Evolutionary conservation across 2,329 filamentous ascomycete genomes (phyloP), one percentile per base, ranked within the genome.

Genomic region (Monosporascus sp.): DNA sequence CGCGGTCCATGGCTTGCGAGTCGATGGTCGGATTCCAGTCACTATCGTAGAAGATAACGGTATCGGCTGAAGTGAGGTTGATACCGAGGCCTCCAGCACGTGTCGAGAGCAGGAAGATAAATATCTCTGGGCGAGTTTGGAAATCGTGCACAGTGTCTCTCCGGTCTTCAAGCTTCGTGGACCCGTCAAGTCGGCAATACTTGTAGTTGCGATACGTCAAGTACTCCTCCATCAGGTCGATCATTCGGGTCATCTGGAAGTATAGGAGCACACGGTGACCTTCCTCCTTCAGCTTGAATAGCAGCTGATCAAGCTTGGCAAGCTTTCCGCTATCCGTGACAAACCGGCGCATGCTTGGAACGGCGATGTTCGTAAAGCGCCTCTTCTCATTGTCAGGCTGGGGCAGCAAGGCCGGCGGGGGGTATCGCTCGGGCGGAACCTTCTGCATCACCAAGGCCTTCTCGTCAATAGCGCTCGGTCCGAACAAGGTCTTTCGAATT

Each of bases 231-330:
- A 97, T 97, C 55, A 99, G 78, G 69, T 99, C 93, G 67, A 99
- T 97, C 94, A 99, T 99, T 67, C 90, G 89, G 4, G 94, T 99
- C 94, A 99, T 99, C 78, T 99, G 94, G 89, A 99, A 99, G 79
- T 99, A 99, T 20, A 99, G 78, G 51, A 99, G 78, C 22, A 99
- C 94, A 65, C 94, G 91, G 63, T 99, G 94, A 37, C 89, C 89
- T 58, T 88, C 89, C 57, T 90, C 88, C 79, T 97, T 99, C 65
- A 99, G 85, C 69, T 91, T 82, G 68, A 89, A 89, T 15, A 99
- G 80, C 18, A 99, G 78, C 60, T 89, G 80, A 68, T 99, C 94
- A 49, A 99, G 78, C 67, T 91, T 90, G 47, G 91, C 92, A 55
- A 99, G 82, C 75, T 99, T 99, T 66, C 94, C 94, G 50, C 91